Conservation (phyloP, 225 moss, liverwort and hornwort species). For the Neckera pumila region DNA sequence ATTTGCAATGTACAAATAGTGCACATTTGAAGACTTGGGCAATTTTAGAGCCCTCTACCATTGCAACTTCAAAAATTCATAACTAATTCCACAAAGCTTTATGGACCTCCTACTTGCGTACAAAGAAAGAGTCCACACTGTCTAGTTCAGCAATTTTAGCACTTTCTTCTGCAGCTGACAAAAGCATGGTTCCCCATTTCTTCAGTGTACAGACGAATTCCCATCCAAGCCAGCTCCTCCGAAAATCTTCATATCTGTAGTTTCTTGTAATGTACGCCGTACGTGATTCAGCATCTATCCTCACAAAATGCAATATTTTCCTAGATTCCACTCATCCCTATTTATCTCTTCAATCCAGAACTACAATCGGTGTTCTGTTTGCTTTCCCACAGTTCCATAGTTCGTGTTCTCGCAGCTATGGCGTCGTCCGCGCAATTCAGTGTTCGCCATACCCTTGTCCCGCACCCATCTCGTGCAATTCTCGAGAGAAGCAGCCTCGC, state of each 20-base stretch:
- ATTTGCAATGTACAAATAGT: too few relatives aligned
- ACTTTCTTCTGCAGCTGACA: not conserved
- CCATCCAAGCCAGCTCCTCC: not conserved
- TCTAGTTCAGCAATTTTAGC: not conserved
- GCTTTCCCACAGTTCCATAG: not conserved
- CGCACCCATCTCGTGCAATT: not conserved
- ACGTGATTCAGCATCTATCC: not conserved
- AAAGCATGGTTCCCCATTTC: not conserved
- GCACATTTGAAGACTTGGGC: too few relatives aligned
- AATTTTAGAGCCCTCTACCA: too few relatives aligned
- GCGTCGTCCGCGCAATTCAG: not conserved
- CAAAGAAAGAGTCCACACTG: not conserved
- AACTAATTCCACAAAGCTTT: too few relatives aligned
- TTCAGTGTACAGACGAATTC: not conserved
- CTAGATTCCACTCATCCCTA: not conserved
- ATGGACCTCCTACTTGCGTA: too few relatives aligned
- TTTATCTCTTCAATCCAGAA: not conserved
- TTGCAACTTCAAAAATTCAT: too few relatives aligned
- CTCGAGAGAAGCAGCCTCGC: not conserved
- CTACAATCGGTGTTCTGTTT: not conserved
- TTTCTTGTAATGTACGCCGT: not conserved
- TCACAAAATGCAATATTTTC: rapidly evolving
- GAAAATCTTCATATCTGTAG: not conserved
- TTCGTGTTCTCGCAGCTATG: not conserved
- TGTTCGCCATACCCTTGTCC: not conserved